A percentile compares a stretch with the other conserved stretches of the same genome.
Evolutionary conservation across 805 yeast genomes (phyloP).

Genomic region (Wickerhamiella kurtzmanii): DNA sequence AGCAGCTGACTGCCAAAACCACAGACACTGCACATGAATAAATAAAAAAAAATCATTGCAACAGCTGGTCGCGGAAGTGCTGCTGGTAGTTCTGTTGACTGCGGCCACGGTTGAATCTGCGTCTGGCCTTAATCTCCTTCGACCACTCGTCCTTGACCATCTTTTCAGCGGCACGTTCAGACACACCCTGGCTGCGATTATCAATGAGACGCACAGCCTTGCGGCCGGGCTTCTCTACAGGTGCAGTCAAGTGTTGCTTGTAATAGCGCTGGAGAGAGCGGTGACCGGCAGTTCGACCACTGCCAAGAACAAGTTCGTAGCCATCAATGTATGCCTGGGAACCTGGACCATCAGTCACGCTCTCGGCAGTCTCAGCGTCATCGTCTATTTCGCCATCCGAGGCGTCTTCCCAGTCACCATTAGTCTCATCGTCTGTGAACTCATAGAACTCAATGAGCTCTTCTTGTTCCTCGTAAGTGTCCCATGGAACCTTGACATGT

Average conservation of each 20-base stretch:
- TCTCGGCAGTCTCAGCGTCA: conserved; percentile 12
- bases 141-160: conserved; percentile 51
- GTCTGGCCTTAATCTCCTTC: conserved; percentile 36
- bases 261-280: conserved; percentile 58
- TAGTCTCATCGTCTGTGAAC: conserved; percentile 42
- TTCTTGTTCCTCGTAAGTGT: conserved; percentile 59
- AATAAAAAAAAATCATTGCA: conserved; percentile 26
- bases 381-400: conserved; percentile 27
- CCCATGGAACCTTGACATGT: conserved; percentile 85
- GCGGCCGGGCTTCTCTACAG: conserved; percentile 46
- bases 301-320: conserved; percentile 54
- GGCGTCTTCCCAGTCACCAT: conserved; percentile 27
- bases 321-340: conserved; percentile 39
- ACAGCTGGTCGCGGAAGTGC: conserved; percentile 66
- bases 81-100: conserved; percentile 70
- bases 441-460: conserved; percentile 75
- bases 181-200: conserved; percentile 37
- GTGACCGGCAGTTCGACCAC: conserved; percentile 68
- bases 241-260: conserved; percentile 49
- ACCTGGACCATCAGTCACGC: conserved; percentile 18
- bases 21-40: not conserved
- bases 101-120: conserved; percentile 34
- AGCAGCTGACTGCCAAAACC: too few species aligned
- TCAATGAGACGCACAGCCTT: conserved; percentile 50
- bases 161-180: conserved; percentile 23